Percentiles rank a stretch among this genome's conserved stretches.
phyloP scores from a whole-genome alignment of 257 asterid species.

The Solanum pinnatisectum region DNA sequence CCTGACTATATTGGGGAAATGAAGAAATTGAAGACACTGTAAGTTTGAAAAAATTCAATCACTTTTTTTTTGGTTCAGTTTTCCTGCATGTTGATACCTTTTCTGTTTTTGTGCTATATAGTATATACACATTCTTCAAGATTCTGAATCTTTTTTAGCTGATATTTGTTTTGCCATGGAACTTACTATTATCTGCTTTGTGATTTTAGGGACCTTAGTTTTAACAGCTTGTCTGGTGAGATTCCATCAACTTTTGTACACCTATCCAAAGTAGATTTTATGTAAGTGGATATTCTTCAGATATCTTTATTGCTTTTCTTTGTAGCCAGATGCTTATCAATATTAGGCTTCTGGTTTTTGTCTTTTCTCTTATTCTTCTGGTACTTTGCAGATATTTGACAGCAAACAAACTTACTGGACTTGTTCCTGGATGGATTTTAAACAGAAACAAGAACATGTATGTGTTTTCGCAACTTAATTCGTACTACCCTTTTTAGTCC shows the following conservation, averaged over 20 bases:
- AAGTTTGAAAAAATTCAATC: slow-evolving; percentile 14
- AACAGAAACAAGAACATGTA: slow-evolving; percentile 71
- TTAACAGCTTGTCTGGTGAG: slow-evolving; percentile 62
- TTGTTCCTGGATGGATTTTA: slow-evolving; percentile 51
- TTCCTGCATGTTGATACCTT: not conserved
- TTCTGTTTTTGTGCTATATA: not conserved
- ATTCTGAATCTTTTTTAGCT: not conserved
- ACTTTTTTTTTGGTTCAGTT: not conserved
- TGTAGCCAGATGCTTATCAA: not conserved
- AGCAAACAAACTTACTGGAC: slow-evolving; percentile 65
- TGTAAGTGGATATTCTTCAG: slow-evolving; percentile 43
- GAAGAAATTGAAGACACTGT: slow-evolving; percentile 65
- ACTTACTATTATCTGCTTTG: not conserved
- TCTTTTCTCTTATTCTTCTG: not conserved
- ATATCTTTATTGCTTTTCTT: slow-evolving; percentile 2
- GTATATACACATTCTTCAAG: not conserved
- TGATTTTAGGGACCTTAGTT: slow-evolving; percentile 72
- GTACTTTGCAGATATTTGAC: slow-evolving; percentile 52
- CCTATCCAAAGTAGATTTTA: slow-evolving; percentile 47
- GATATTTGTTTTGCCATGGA: not conserved
- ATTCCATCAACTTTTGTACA: slow-evolving; percentile 44
- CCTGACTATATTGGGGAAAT: slow-evolving; percentile 56
- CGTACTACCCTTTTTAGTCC: not conserved
- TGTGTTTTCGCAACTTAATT: slow-evolving; percentile 3
- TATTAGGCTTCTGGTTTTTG: not conserved